Conservation (phyloP, 805 yeast genomes). For the Metschnikowia arizonensis region DNA sequence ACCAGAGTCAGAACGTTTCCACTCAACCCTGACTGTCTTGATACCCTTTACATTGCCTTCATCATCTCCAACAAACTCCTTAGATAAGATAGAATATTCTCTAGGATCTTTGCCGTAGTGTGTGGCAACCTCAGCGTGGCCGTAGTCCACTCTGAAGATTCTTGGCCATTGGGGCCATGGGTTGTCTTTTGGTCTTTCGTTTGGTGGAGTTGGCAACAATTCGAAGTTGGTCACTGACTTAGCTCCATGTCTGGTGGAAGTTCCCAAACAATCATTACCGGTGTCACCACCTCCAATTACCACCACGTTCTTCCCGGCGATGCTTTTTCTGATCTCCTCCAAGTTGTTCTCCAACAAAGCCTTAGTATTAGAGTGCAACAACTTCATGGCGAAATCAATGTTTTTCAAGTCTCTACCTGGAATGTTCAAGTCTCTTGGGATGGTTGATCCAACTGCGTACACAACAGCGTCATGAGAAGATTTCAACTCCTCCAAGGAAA, state of each 20-base stretch:
- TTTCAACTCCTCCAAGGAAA: slow-evolving; percentile 67
- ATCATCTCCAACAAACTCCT: slow-evolving; percentile 93
- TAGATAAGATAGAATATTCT: slow-evolving; percentile 91
- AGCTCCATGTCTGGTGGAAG: slow-evolving; percentile 96
- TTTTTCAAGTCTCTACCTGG: slow-evolving; percentile 91
- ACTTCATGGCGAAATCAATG: slow-evolving; percentile 92
- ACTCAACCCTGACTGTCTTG: slow-evolving; percentile 94
- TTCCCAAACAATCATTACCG: slow-evolving; percentile 98
- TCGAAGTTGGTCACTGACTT: slow-evolving; percentile 91
- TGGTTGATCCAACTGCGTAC: slow-evolving; percentile 90
- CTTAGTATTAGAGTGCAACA: slow-evolving; percentile 82
- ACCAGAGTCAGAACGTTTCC: slow-evolving; percentile 93
- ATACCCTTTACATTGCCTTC: slow-evolving; percentile 94
- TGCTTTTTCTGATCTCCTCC: slow-evolving; percentile 64
- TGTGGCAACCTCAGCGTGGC: slow-evolving; percentile 90
- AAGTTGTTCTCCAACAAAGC: slow-evolving; percentile 79
- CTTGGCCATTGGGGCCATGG: slow-evolving; percentile 99
- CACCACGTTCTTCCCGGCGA: slow-evolving; percentile 85
- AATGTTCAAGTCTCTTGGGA: slow-evolving; percentile 90
- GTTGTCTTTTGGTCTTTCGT: slow-evolving; percentile 81
- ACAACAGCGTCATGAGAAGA: slow-evolving; percentile 74
- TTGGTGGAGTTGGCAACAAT: slow-evolving; percentile 88
- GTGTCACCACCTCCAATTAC: slow-evolving; percentile 99
- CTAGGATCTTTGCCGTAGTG: slow-evolving; percentile 98
- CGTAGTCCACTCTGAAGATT: slow-evolving; percentile 95